A percentile compares a stretch with the other conserved stretches of the same genome.
phyloP scores from a whole-genome alignment of 495 filamentous ascomycete species.

The Aspergillus baeticus region DNA sequence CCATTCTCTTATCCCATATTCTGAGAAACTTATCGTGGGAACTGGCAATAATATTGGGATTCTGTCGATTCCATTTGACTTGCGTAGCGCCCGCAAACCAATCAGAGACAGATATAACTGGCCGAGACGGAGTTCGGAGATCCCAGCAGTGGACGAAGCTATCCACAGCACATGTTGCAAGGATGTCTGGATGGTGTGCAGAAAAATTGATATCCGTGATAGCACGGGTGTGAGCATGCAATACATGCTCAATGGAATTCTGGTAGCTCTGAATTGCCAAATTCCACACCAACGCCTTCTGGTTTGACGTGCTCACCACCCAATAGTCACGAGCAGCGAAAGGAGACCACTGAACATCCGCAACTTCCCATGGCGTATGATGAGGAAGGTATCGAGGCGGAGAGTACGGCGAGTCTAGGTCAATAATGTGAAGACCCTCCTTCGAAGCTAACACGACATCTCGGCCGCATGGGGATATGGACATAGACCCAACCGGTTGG shows the following conservation, averaged over 20 bases:
- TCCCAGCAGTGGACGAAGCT: conserved; percentile 96
- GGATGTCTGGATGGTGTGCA: conserved; percentile 82
- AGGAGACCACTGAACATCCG: conserved; percentile 98
- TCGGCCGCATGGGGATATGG: conserved; percentile 89
- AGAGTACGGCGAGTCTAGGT: conserved; percentile 87
- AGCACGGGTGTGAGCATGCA: conserved; percentile 84
- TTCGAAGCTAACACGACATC: conserved; percentile 89
- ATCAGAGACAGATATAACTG: conserved; percentile 81
- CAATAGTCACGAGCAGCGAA: conserved; percentile 87
- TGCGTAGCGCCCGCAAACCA: conserved; percentile 95
- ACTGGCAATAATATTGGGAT: conserved; percentile 81
- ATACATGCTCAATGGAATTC: conserved; percentile 81
- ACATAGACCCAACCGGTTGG: conserved; percentile 70
- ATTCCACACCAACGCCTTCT: conserved; percentile 95
- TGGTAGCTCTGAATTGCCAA: conserved; percentile 70
- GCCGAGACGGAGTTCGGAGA: conserved; percentile 69
- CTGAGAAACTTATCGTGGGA: conserved; percentile 83
- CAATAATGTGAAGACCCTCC: conserved; percentile 86
- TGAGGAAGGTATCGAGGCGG: conserved; percentile 84
- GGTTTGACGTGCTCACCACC: conserved; percentile 92
- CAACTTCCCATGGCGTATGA: conserved; percentile 89
- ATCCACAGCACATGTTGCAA: conserved; percentile 91
- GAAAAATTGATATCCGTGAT: conserved; percentile 98
- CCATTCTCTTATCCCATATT: conserved; percentile 88
- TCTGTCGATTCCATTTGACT: conserved; percentile 91